These are phyloP conservation scores for Debaryomyces nepalensis DNA, from an alignment of 1,139 yeast genomes.

Conservation along the genomic window DNA sequence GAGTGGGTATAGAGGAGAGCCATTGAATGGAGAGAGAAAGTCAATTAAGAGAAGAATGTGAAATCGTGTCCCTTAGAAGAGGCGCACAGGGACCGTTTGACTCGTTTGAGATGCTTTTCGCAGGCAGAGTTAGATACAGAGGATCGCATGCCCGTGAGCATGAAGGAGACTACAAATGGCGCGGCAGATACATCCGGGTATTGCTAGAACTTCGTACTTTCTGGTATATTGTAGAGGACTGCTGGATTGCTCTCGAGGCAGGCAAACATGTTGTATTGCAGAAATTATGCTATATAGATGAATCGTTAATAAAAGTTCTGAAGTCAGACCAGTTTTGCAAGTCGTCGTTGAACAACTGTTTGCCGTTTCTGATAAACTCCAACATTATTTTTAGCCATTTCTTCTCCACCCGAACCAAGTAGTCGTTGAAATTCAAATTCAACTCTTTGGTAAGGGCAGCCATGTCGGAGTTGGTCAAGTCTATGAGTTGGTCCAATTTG, in stretches of 20 bases:
- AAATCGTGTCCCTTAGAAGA: too few relatives aligned
- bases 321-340: slow-evolving; percentile 45
- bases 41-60: too few relatives aligned
- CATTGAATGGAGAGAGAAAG: neutral
- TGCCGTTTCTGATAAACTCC: slow-evolving; percentile 43
- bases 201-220: neutral
- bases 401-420: slow-evolving; percentile 39
- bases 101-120: too few relatives aligned
- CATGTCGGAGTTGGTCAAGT: slow-evolving; percentile 44
- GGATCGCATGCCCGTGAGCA: neutral
- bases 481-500: slow-evolving; percentile 48
- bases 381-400: slow-evolving; percentile 48
- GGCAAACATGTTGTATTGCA: too few relatives aligned
- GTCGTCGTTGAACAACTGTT: slow-evolving; percentile 42
- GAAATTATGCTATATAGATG: neutral
- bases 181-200: neutral
- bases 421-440: slow-evolving; percentile 35
- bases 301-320: slow-evolving; percentile 23
- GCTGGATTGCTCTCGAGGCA: neutral
- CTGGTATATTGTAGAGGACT: neutral
- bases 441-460: slow-evolving; percentile 38
- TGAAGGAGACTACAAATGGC: neutral
- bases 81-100: too few relatives aligned
- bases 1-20: neutral
- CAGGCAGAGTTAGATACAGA: neutral